A percentile compares a stretch with the other conserved stretches of the same genome.
These are phyloP conservation scores for Golovinomyces cichoracearum DNA, from an alignment of 2,329 filamentous ascomycete genomes.

Conservation along the genomic window DNA sequence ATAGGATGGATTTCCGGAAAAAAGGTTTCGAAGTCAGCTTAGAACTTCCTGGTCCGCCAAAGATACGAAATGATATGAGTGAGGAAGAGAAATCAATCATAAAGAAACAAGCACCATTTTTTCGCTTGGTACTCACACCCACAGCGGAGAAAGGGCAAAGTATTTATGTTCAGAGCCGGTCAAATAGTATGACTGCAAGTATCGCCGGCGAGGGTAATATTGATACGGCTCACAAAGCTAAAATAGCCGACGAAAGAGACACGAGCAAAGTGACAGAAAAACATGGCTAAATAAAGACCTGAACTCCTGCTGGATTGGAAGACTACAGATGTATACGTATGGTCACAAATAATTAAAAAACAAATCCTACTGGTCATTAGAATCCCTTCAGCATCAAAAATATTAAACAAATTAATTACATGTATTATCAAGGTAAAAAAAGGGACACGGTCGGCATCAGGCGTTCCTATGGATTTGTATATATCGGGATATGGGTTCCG, in stretches of 20 bases:
- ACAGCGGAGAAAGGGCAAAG: constrained; percentile 8
- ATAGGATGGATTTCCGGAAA: constrained; percentile 6
- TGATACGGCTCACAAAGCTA: not conserved
- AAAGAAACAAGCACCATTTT: constrained; percentile 7
- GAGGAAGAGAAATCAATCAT: constrained; percentile 5
- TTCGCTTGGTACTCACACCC: constrained; percentile 8
- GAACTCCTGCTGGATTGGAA: not conserved
- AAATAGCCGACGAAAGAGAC: not conserved
- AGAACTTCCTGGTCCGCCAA: constrained; percentile 7
- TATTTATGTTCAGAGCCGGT: constrained; percentile 6
- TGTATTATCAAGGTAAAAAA: not conserved
- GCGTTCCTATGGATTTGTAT: not conserved
- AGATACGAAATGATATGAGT: constrained; percentile 5
- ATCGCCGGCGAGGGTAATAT: constrained; percentile 5
- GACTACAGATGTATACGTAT: not conserved
- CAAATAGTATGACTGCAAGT: constrained; percentile 8
- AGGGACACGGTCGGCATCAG: not conserved
- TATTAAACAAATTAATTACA: not conserved
- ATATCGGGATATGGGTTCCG: not conserved
- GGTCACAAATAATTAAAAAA: not conserved
- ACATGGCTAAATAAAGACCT: not conserved
- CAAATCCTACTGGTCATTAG: not conserved
- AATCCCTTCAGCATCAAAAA: not conserved
- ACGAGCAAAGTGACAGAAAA: not conserved
- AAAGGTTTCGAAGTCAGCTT: constrained; percentile 7